Percentiles rank a stretch among this genome's conserved stretches.
Conservation (phyloP, 805 yeast species). For the Hanseniaspora osmophila region DNA sequence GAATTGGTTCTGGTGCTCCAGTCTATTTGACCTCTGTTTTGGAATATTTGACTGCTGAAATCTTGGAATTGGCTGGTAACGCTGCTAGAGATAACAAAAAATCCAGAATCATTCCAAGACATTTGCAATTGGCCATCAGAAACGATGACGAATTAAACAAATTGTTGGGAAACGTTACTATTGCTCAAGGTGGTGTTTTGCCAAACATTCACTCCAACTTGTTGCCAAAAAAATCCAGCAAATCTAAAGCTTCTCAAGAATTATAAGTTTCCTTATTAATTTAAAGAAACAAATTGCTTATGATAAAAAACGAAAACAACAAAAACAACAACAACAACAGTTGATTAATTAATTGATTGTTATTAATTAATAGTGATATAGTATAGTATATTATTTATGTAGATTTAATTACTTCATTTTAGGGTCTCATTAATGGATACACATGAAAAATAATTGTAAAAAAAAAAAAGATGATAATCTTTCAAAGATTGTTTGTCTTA, state of each 20-base stretch:
- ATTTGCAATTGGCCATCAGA: conserved; percentile 95
- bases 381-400: too few species aligned
- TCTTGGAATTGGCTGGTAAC: conserved; percentile 94
- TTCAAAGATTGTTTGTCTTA: too few species aligned
- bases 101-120: conserved; percentile 98
- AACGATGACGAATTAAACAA: conserved; percentile 97
- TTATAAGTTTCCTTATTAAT: conserved; percentile 27
- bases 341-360: too few species aligned
- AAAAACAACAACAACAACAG: not conserved
- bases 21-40: conserved; percentile 92
- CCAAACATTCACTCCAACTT: conserved; percentile 93
- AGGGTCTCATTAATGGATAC: too few species aligned
- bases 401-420: too few species aligned
- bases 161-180: conserved; percentile 82
- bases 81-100: conserved; percentile 99
- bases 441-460: too few species aligned
- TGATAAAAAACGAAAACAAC: not conserved
- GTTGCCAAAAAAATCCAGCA: conserved; percentile 65
- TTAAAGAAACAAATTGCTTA: not conserved
- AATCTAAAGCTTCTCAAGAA: conserved; percentile 52
- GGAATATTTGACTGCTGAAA: conserved; percentile 95
- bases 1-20: conserved; percentile 99
- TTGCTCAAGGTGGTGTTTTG: conserved; percentile 98
- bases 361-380: too few species aligned
- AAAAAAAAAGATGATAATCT: too few species aligned